Conservation (phyloP, 352 stramenopile genomes). For the Phytopythium aichiense region DNA sequence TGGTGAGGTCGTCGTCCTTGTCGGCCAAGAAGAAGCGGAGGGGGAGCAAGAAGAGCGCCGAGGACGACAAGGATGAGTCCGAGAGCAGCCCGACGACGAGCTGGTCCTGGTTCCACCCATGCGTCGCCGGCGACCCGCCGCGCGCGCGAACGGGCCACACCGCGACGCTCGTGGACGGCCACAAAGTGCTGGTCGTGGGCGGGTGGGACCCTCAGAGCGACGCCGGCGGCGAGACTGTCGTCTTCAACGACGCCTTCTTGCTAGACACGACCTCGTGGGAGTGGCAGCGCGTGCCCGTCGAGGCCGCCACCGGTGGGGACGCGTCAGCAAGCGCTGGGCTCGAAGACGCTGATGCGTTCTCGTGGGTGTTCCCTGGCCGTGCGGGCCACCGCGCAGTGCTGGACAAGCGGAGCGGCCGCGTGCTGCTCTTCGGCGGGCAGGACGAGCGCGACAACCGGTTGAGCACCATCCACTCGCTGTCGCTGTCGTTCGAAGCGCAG, state of each 20-base stretch:
- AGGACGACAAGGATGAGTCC: conserved; percentile 5
- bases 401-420: conserved; percentile 45
- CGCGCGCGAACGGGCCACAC: conserved; percentile 86
- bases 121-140: conserved; percentile 64
- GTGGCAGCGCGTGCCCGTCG: conserved; percentile 69
- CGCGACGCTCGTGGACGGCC: conserved; percentile 81
- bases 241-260: conserved; percentile 90
- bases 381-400: conserved; percentile 86
- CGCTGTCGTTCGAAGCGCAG: conserved; percentile 14
- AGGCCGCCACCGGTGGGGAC: conserved; percentile 12
- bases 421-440: conserved; percentile 89
- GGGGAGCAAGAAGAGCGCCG: conserved; percentile 8
- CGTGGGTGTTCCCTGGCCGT: conserved; percentile 31
- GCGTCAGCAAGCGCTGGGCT: neutral
- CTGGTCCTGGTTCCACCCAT: conserved; percentile 90
- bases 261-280: conserved; percentile 90
- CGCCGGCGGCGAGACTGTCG: conserved; percentile 30
- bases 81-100: neutral
- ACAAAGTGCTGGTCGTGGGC: conserved; percentile 89
- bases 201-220: conserved; percentile 91
- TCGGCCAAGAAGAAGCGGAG: conserved; percentile 12
- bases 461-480: conserved; percentile 73
- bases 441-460: conserved; percentile 73
- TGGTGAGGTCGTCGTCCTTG: conserved; percentile 49
- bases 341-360: neutral